Base-by-base conservation (phyloP, 1,284 basidiomycete genomes). In the Irpex sp. region DNA sequence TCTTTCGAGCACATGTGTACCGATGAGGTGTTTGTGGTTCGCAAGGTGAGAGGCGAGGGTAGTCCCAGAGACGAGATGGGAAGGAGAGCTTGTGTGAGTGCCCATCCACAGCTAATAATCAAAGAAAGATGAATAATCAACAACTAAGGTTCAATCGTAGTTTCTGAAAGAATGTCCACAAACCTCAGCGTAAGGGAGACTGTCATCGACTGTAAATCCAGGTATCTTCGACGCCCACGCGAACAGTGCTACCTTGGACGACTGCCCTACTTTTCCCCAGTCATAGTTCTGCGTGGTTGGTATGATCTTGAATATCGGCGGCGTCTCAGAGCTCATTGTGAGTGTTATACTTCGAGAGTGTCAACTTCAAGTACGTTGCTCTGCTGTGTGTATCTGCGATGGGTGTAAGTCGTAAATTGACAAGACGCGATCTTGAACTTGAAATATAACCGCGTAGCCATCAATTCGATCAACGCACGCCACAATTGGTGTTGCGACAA, bases 91-190 rank as follows among this genome's bases (percentile, higher is more conserved):
- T 1, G 93, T 85, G 72, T 99, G 97, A 0, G 97, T 98, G 15
- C 97, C 97, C 97, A 99, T 99, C 97, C 97, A 99, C 53, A 97
- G 79, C 94, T 97, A 70, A 58, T 6, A 59, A 36, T 46, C 17
- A 54, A 63, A 53, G 60, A 17, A 39, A n/a, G 15, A 55, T 62
- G 53, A 64, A 57, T 49, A 26, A 26, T 26, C 26, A 4, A 26
- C 26, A 26, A 26, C 26, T 26, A 26, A 26, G 26, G 26, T 26
- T 26, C 4, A 26, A 26, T 26, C 26, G 3, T 26, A 26, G 26
- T 26, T 4, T 26, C 26, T 26, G 26, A 26, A 26, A 26, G 26
- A 26, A 26, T 26, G 26, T 26, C 26, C 26, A 37, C 59, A 19
- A 57, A 88, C 88, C 79, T 90, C 88, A 37, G 88, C 87, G 67